phyloP scores from a whole-genome alignment of 768 basidiomycete species.

The Tremella mesenterica region DNA sequence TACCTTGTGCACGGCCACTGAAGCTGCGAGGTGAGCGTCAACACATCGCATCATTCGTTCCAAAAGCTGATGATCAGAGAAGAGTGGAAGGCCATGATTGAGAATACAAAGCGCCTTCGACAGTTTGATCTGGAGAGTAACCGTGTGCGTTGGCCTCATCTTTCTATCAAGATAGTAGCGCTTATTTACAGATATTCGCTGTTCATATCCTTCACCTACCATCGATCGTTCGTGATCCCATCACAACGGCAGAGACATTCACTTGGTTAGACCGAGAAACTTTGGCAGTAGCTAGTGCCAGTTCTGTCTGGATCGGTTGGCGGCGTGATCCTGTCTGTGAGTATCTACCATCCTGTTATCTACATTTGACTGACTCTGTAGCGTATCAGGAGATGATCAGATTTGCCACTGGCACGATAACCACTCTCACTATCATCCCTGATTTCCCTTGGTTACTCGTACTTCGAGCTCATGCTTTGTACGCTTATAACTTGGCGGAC shows the following conservation, averaged over 20 bases:
- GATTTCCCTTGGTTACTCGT: slow-evolving; percentile 37
- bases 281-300: slow-evolving; percentile 20
- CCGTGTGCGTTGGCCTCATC: slow-evolving; percentile 8
- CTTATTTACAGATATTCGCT: slow-evolving; percentile 23
- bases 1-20: slow-evolving; percentile 31
- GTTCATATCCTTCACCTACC: slow-evolving; percentile 23
- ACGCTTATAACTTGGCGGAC: slow-evolving; percentile 23
- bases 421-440: slow-evolving; percentile 19
- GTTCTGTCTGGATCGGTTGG: slow-evolving; percentile 32
- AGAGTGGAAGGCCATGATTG: slow-evolving; percentile 34
- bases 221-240: slow-evolving; percentile 14
- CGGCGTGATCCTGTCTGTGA: slow-evolving; percentile 17
- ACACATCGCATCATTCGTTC: not conserved
- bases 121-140: slow-evolving; percentile 37
- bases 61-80: slow-evolving; percentile 9
- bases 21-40: slow-evolving; percentile 14
- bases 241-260: slow-evolving; percentile 28
- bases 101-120: slow-evolving; percentile 28
- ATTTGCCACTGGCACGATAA: slow-evolving; percentile 19
- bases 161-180: not conserved
- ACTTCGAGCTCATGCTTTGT: slow-evolving; percentile 12
- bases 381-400: slow-evolving; percentile 27
- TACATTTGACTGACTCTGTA: slow-evolving; percentile 7
- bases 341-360: not conserved
- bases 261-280: slow-evolving; percentile 30